Evolutionary conservation across 139 green algal genomes (phyloP).

Genomic region (Trebouxia sp.): DNA sequence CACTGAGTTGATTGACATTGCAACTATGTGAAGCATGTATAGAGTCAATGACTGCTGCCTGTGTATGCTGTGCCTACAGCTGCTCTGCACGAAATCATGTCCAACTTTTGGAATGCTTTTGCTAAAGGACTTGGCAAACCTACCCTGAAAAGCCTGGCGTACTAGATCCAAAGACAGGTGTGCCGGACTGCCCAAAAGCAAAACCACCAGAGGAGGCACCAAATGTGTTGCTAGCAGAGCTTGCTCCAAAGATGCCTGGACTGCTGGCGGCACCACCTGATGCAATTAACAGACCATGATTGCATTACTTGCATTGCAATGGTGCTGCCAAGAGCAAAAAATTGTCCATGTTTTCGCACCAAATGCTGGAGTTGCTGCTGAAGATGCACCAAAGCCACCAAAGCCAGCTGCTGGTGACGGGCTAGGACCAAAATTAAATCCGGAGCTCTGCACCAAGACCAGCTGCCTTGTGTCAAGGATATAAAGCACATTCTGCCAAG

Average conservation of each 20-base stretch:
- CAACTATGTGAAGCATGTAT: neutral
- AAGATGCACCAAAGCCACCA: neutral
- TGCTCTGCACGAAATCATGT: neutral
- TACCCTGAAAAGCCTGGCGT: constrained; percentile 26
- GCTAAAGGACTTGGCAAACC: neutral
- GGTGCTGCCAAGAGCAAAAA: neutral
- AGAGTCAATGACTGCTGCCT: neutral
- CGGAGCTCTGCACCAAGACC: neutral
- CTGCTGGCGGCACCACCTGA: neutral
- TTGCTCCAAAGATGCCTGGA: neutral
- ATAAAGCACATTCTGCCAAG: too few species aligned
- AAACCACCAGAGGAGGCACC: neutral
- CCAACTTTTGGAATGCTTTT: neutral
- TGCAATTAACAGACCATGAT: neutral
- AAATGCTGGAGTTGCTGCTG: constrained; percentile 18
- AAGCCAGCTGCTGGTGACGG: neutral
- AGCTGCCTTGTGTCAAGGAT: too few species aligned
- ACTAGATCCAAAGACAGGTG: constrained; percentile 31
- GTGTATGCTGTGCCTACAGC: neutral
- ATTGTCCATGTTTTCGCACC: neutral
- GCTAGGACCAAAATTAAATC: constrained; percentile 2
- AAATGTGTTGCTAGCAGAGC: neutral
- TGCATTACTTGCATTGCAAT: neutral
- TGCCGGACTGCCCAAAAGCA: constrained; percentile 36
- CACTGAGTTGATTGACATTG: neutral